Percentiles rank a stretch among this genome's conserved stretches.
These are phyloP conservation scores for Aspergillus eucalypticola DNA, from an alignment of 2,329 filamentous ascomycete genomes.

Conservation along the genomic window DNA sequence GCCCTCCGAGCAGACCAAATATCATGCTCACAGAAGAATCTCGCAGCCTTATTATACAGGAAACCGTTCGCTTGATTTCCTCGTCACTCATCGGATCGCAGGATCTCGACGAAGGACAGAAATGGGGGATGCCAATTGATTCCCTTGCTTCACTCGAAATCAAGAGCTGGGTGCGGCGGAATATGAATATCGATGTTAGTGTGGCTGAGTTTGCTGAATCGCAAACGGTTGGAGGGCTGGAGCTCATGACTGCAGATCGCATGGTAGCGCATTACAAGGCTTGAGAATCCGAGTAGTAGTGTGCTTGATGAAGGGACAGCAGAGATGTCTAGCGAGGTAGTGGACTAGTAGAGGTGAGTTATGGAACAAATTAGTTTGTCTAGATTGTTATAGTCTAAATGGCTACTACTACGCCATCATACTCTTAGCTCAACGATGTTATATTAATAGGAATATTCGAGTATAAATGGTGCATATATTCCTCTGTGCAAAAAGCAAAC, in stretches of 20 bases:
- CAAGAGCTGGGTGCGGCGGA: background rate
- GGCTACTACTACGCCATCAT: too few relatives aligned
- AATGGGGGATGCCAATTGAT: background rate
- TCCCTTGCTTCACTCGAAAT: slow-evolving; percentile 6
- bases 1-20: too few relatives aligned
- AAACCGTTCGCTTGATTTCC: background rate
- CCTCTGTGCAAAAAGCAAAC: too few relatives aligned
- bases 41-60: background rate
- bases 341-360: too few relatives aligned
- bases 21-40: background rate
- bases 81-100: background rate
- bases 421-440: too few relatives aligned
- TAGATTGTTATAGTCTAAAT: too few relatives aligned
- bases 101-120: background rate
- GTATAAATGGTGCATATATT: too few relatives aligned
- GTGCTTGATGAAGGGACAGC: background rate
- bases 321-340: background rate
- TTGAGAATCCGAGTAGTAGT: background rate
- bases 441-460: too few relatives aligned
- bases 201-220: background rate
- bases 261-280: background rate
- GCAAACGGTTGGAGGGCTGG: background rate
- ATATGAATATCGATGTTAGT: background rate
- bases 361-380: too few relatives aligned
- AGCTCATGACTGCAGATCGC: background rate